Percentiles rank a stretch among this genome's conserved stretches.
Evolutionary conservation across 2,329 filamentous ascomycete species (phyloP).

Genomic region (Neofusicoccum sp.): DNA sequence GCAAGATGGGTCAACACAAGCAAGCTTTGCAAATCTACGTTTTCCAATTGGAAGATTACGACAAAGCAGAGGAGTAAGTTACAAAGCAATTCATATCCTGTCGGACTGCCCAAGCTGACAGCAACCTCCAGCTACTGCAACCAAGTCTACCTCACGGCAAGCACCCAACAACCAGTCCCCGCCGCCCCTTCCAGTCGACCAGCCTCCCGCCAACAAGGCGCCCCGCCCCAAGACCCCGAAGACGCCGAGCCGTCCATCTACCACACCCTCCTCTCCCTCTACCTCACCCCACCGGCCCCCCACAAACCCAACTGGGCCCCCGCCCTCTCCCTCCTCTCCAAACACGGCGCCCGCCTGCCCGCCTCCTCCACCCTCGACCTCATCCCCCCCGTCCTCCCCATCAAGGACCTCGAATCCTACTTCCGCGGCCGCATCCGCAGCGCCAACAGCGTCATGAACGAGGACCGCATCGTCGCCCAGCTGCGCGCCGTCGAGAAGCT

Average conservation of each 20-base stretch:
- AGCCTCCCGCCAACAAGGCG: constrained; percentile 13
- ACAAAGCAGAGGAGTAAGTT: constrained; percentile 82
- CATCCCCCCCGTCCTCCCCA: constrained; percentile 76
- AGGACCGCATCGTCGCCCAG: constrained; percentile 72
- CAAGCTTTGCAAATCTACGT: constrained; percentile 97
- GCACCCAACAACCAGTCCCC: constrained; percentile 29
- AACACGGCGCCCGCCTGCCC: constrained; percentile 87
- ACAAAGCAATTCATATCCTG: constrained; percentile 19
- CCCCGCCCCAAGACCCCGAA: constrained; percentile 46
- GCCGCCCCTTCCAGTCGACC: constrained; percentile 21
- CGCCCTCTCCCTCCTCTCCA: constrained; percentile 82
- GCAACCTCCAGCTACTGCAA: constrained; percentile 65
- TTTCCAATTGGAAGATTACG: constrained; percentile 83
- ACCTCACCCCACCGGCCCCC: constrained; percentile 75
- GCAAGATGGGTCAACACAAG: constrained; percentile 92
- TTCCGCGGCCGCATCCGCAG: constrained; percentile 87
- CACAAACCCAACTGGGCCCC: constrained; percentile 72
- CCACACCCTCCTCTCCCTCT: constrained; percentile 84
- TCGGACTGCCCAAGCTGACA: constrained; percentile 52
- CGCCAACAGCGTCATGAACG: constrained; percentile 77
- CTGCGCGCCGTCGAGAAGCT: constrained; percentile 77
- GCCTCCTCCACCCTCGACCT: constrained; percentile 81
- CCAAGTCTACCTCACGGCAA: constrained; percentile 62
- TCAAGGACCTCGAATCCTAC: constrained; percentile 80
- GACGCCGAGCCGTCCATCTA: constrained; percentile 76